Percentiles rank a stretch among this genome's conserved stretches.
These are phyloP conservation scores for Capsicum chinense DNA, from an alignment of 257 asterid species.

Conservation along the genomic window DNA sequence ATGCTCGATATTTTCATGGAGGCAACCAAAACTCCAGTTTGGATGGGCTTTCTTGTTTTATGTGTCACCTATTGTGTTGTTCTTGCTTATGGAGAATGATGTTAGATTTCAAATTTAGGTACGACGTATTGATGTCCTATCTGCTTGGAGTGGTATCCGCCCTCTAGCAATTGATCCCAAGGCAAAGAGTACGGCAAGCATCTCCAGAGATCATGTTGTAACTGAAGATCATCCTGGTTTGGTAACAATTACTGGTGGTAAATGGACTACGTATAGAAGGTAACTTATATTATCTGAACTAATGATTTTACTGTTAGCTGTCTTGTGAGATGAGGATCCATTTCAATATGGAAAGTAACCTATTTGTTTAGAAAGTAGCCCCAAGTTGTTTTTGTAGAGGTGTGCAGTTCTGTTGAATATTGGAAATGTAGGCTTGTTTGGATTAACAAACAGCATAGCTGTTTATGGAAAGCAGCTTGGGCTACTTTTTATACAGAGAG, in stretches of 20 bases:
- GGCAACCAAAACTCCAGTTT: neutral
- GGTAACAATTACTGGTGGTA: conserved; percentile 96
- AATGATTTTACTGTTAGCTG: conserved; percentile 12
- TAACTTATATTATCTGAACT: conserved; percentile 32
- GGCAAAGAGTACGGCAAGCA: conserved; percentile 87
- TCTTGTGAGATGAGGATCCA: neutral
- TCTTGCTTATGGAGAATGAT: conserved; percentile 34
- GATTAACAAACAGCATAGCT: neutral
- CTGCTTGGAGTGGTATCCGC: conserved; percentile 99
- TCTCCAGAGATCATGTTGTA: conserved; percentile 93
- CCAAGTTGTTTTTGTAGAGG: conserved; percentile 15
- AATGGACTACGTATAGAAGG: conserved; percentile 99
- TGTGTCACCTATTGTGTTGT: conserved; percentile 17
- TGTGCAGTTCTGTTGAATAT: conserved; percentile 1
- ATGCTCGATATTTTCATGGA: neutral
- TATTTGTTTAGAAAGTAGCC: neutral
- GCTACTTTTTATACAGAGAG: neutral
- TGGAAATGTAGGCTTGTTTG: neutral
- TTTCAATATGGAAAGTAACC: neutral
- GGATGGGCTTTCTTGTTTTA: neutral
- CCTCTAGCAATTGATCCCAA: conserved; percentile 94
- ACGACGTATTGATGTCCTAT: conserved; percentile 83
- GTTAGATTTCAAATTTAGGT: conserved; percentile 56
- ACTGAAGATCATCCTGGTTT: conserved; percentile 90
- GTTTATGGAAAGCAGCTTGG: neutral